A percentile compares a stretch with the other conserved stretches of the same genome.
Conservation (phyloP, 176 grass and related monocot genomes). For the Hsuehochloa calcarea region DNA sequence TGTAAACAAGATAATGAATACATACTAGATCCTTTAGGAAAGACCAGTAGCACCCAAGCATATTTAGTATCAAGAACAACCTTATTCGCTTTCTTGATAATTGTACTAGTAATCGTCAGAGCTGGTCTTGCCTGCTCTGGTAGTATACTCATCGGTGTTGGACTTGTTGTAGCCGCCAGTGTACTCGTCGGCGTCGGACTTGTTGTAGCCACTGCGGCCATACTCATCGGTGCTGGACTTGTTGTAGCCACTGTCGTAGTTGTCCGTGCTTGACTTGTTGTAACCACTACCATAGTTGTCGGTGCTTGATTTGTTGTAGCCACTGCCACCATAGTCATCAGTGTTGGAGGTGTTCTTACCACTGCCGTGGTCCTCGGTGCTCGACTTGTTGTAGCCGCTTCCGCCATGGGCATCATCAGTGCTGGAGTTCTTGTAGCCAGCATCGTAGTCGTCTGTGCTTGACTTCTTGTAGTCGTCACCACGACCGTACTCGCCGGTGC, state of each 20-base stretch:
- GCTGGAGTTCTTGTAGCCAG: background rate
- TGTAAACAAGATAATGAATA: background rate
- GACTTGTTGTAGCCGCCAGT: background rate
- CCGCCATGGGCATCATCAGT: background rate
- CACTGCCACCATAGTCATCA: background rate
- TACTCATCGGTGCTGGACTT: background rate
- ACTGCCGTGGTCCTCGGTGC: background rate
- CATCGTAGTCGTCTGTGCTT: background rate
- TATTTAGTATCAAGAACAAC: background rate
- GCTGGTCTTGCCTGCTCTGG: background rate
- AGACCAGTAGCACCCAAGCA: background rate
- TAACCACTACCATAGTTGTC: background rate
- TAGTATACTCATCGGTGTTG: conserved; percentile 2
- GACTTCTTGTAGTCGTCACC: background rate
- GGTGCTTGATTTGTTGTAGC: background rate
- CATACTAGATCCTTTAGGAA: background rate
- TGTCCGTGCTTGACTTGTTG: background rate
- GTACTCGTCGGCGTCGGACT: background rate
- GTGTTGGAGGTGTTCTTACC: conserved; percentile 1
- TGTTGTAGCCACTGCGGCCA: background rate
- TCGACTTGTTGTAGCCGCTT: background rate
- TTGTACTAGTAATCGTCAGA: conserved; percentile 5
- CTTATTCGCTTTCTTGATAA: background rate
- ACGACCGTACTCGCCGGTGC: background rate
- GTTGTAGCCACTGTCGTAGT: background rate